phyloP scores from a whole-genome alignment of 176 grass and related monocot species.

The Oropetium thomaeum region DNA sequence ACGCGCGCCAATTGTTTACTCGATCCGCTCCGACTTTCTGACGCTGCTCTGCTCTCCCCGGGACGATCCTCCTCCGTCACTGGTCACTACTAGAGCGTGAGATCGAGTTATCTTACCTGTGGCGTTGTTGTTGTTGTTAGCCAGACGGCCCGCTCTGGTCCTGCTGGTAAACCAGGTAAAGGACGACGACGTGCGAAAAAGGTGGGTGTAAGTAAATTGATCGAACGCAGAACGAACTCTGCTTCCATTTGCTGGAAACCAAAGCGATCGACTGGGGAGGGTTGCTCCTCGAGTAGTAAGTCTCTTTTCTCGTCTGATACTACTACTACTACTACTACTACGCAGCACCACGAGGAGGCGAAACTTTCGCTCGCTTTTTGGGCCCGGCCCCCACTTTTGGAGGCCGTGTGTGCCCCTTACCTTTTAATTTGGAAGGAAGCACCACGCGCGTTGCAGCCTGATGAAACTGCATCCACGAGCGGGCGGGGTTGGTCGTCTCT shows the following conservation, averaged over 20 bases:
- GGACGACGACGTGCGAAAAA: not conserved
- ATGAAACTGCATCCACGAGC: conserved; percentile 33
- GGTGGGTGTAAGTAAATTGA: not conserved
- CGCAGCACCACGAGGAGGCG: not conserved
- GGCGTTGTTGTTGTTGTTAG: not conserved
- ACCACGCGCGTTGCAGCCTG: not conserved
- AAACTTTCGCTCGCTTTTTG: not conserved
- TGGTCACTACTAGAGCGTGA: not conserved
- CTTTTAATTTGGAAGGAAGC: conserved; percentile 28
- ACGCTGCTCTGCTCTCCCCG: not conserved
- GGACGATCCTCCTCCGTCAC: not conserved
- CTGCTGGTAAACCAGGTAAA: too few species aligned
- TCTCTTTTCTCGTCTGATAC: too few species aligned
- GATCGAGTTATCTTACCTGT: not conserved
- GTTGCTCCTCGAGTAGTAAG: not conserved
- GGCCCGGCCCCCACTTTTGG: not conserved
- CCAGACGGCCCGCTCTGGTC: not conserved
- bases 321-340: too few species aligned
- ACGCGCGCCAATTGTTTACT: not conserved
- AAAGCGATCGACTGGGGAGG: conserved; percentile 1
- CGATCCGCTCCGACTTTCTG: not conserved
- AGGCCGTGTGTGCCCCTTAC: not conserved
- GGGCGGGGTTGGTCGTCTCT: not conserved
- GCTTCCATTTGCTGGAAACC: conserved; percentile 10
- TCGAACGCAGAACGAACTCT: not conserved